Evolutionary conservation across 495 filamentous ascomycete genomes (phyloP).

Genomic region (Chaetomidium leptoderma): DNA sequence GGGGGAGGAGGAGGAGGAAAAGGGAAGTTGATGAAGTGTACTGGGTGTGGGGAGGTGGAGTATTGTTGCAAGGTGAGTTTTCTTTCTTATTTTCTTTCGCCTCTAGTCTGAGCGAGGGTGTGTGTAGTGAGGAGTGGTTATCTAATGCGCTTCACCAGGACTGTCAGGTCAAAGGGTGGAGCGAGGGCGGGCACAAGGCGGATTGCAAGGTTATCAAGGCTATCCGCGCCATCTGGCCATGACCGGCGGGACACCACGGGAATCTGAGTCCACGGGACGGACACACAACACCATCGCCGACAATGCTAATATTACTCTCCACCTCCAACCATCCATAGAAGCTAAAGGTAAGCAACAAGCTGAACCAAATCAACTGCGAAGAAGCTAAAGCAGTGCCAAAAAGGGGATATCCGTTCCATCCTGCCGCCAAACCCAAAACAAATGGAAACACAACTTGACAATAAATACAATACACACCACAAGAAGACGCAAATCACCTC

Average conservation of each 20-base stretch:
- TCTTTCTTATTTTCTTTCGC: too few species aligned
- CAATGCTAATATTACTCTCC: background rate
- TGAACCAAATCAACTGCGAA: too few species aligned
- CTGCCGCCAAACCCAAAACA: too few species aligned
- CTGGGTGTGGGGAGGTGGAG: conserved; percentile 37
- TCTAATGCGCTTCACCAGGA: conserved; percentile 26
- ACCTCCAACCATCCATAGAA: background rate
- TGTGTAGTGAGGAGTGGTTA: background rate
- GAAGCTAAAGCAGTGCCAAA: too few species aligned
- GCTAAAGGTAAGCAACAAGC: background rate
- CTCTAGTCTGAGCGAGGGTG: background rate
- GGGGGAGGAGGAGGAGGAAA: conserved; percentile 6
- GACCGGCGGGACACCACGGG: too few species aligned
- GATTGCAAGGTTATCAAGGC: conserved; percentile 42
- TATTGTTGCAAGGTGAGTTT: conserved; percentile 43
- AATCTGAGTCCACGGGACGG: too few species aligned
- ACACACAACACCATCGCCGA: too few species aligned
- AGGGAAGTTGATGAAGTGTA: conserved; percentile 35
- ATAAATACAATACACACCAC: too few species aligned
- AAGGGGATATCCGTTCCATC: background rate
- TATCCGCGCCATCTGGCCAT: conserved; percentile 37
- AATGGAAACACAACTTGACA: background rate
- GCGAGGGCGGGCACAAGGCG: conserved; percentile 38
- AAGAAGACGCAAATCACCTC: too few species aligned
- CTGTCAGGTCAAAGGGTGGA: conserved; percentile 43